Evolutionary conservation across 1,284 basidiomycete genomes (phyloP), one percentile per base, ranked within the genome.

Genomic region (Marasmius tenuissimus): DNA sequence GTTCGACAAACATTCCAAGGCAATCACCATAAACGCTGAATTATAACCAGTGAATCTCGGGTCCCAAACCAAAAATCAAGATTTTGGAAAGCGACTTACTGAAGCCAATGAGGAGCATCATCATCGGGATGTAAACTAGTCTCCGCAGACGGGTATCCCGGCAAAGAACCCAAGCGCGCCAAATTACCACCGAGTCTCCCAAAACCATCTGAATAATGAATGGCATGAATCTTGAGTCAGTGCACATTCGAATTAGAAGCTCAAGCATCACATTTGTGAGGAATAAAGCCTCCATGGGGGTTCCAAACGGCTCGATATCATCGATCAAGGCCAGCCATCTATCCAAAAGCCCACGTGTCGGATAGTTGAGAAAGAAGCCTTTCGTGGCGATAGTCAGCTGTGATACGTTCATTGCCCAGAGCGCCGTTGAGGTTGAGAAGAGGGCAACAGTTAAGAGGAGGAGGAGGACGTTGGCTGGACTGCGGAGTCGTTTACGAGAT

Each of bases 351-450:
- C 49, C 40, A 22, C 35, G 49, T 5, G 22, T 27, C 39, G 20
- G 37, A 12, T 59, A 52, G 10, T 40, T 50, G 16, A 59, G 27
- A 33, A 42, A 59, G 34, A 59, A 33, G 7, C 35, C 58, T 20
- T 37, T 22, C 11, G 18, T 33, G n/a, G 51, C 51, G 33, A 53
- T 34, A 2, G 51, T 14, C 3, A 53, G 33, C 34, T 53, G 51
- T 5, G 58, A 52, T 16, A 59, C 27, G 22, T 59, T 42, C 58
- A 59, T 59, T 11, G 58, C 48, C 58, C 58, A 59, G 4, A 59
- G 42, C n/a, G 58, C 58, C 4, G 58, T 59, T 11, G 58, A 59
- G 6, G 58, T 52, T 8, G 33, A 16, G 18, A 59, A 59, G 8
- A 59, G 48, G 20, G 53, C 27, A 11, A 52, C 14, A 33, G 58